A percentile compares a stretch with the other conserved stretches of the same genome.
Evolutionary conservation across 768 basidiomycete genomes (phyloP).

Genomic region (Tricholoma matsutake): DNA sequence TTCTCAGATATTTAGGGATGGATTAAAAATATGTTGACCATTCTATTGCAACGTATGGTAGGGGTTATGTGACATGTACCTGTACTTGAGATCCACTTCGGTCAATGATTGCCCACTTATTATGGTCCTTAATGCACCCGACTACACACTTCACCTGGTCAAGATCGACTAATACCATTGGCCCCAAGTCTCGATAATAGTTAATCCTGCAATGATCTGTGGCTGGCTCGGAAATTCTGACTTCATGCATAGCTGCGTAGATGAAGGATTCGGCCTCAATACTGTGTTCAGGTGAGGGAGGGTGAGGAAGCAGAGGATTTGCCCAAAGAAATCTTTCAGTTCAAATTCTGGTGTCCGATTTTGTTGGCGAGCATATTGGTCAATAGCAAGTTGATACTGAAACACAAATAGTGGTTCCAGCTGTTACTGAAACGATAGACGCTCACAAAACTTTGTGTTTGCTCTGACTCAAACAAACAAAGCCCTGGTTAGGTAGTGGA

Average conservation of each 20-base stretch:
- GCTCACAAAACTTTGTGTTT: too few relatives aligned
- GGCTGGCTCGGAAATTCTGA: background rate
- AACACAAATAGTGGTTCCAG: too few relatives aligned
- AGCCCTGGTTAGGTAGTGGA: too few relatives aligned
- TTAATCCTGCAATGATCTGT: slow-evolving; percentile 16
- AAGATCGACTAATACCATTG: slow-evolving; percentile 24
- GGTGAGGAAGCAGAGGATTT: slow-evolving; percentile 26
- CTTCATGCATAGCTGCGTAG: slow-evolving; percentile 16
- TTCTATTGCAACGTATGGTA: too few relatives aligned
- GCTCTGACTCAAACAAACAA: too few relatives aligned
- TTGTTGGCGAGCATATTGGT: slow-evolving; percentile 18
- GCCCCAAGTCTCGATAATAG: slow-evolving; percentile 15
- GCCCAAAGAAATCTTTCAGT: slow-evolving; percentile 23
- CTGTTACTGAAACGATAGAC: too few relatives aligned
- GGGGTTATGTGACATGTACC: too few relatives aligned
- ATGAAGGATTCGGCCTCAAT: slow-evolving; percentile 16
- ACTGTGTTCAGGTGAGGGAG: slow-evolving; percentile 9
- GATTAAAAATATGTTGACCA: too few relatives aligned
- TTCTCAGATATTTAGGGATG: too few relatives aligned
- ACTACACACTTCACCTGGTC: slow-evolving; percentile 25
- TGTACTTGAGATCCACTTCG: background rate
- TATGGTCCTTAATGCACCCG: slow-evolving; percentile 15
- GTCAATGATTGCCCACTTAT: background rate
- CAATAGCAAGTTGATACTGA: slow-evolving; percentile 30
- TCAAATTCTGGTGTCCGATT: slow-evolving; percentile 10